Conservation (phyloP, 345 rosid species). For the Citrus inodora region DNA sequence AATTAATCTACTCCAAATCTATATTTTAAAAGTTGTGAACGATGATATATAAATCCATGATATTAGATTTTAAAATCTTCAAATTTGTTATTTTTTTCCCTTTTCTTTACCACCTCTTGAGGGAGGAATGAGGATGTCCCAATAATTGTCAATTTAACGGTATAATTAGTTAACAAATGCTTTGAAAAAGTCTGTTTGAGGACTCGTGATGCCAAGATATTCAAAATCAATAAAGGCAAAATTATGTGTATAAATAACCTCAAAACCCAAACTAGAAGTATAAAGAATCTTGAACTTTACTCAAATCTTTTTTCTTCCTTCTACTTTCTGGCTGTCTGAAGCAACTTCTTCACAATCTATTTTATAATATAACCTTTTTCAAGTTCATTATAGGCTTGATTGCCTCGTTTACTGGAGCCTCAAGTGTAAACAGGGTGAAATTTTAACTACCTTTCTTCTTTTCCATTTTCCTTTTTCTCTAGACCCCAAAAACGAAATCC, state of each 20-base stretch:
- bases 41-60: background rate
- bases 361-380: background rate
- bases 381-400: background rate
- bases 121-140: background rate
- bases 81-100: background rate
- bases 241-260: background rate
- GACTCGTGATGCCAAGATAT: background rate
- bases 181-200: background rate
- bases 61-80: background rate
- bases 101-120: no score
- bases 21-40: no score
- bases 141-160: background rate
- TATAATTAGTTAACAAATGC: background rate
- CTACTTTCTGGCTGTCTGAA: background rate
- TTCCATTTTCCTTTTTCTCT: background rate
- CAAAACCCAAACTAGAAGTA: background rate
- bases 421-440: background rate
- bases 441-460: background rate
- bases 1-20: no score
- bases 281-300: conserved; percentile 7
- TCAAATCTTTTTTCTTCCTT: background rate
- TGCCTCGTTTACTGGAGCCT: background rate
- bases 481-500: background rate
- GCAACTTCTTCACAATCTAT: background rate
- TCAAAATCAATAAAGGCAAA: background rate